A percentile compares a stretch with the other conserved stretches of the same genome.
These are phyloP conservation scores for Monilinia aucupariae DNA, from an alignment of 2,329 filamentous ascomycete genomes.

Conservation along the genomic window DNA sequence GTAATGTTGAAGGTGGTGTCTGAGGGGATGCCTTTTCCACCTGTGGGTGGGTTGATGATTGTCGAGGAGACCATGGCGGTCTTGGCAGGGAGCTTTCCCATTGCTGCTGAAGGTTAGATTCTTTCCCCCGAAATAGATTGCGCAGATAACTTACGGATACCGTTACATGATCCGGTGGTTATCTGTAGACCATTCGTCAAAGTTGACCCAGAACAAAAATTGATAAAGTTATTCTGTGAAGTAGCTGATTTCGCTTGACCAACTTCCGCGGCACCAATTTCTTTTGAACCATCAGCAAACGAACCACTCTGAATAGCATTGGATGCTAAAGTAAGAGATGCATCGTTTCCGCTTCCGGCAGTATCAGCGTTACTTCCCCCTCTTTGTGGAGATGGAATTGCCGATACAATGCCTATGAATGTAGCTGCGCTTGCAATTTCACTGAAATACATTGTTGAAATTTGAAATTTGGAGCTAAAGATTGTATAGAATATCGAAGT, in stretches of 20 bases:
- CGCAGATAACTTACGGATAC: slow-evolving; percentile 32
- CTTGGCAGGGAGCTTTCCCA: slow-evolving; percentile 36
- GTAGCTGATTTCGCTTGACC: slow-evolving; percentile 30
- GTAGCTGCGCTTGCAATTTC: slow-evolving; percentile 27
- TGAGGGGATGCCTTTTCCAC: slow-evolving; percentile 24
- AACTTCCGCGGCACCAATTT: slow-evolving; percentile 26
- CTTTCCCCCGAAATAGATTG: background rate
- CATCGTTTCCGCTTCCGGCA: slow-evolving; percentile 2
- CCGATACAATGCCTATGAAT: slow-evolving; percentile 26
- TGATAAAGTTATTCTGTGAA: slow-evolving; percentile 36
- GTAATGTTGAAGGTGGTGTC: slow-evolving; percentile 34
- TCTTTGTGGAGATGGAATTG: slow-evolving; percentile 19
- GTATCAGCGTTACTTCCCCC: background rate
- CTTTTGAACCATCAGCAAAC: slow-evolving; percentile 27
- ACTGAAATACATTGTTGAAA: slow-evolving; percentile 24
- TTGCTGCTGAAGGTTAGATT: slow-evolving; percentile 29
- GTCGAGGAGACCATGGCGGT: slow-evolving; percentile 32
- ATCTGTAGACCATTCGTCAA: slow-evolving; percentile 58
- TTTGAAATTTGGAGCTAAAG: slow-evolving; percentile 6
- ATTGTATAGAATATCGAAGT: slow-evolving; percentile 15
- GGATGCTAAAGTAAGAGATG: slow-evolving; percentile 25
- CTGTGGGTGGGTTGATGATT: slow-evolving; percentile 31
- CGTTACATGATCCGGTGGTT: slow-evolving; percentile 55
- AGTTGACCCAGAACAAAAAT: slow-evolving; percentile 36
- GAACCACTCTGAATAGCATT: slow-evolving; percentile 33